These are phyloP conservation scores for Clitoria ternatea DNA, from an alignment of 306 rosid species.

Conservation along the genomic window DNA sequence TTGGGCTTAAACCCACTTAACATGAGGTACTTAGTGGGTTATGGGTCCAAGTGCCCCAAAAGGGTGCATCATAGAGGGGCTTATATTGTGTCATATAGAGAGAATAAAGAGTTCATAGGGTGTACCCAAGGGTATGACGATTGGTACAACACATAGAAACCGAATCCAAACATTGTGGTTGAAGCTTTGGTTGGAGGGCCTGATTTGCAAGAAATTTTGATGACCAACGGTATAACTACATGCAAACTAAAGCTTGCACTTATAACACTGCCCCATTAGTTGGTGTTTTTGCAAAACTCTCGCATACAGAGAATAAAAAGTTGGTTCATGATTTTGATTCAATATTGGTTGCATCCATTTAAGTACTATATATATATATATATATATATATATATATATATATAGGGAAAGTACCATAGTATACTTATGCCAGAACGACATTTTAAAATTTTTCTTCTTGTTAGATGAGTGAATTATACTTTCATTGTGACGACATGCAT, in stretches of 20 bases:
- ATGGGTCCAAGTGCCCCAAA: constrained; percentile 53
- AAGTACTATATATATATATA: background rate
- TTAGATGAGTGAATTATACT: background rate
- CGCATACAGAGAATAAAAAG: constrained; percentile 30
- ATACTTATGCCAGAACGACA: background rate
- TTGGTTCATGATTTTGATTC: constrained; percentile 27
- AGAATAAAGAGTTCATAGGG: constrained; percentile 75
- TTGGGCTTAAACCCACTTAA: constrained; percentile 65
- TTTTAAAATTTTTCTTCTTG: background rate
- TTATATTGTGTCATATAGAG: constrained; percentile 61
- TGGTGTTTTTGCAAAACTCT: constrained; percentile 68
- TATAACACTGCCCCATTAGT: constrained; percentile 83
- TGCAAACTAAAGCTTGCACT: constrained; percentile 96
- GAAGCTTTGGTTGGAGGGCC: constrained; percentile 95
- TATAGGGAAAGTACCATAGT: constrained; percentile 3
- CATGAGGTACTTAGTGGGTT: constrained; percentile 83
- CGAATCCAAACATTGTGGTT: constrained; percentile 63
- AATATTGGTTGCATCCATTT: constrained; percentile 44
- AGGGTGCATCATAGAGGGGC: constrained; percentile 84
- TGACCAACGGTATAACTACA: constrained; percentile 58
- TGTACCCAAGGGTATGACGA: constrained; percentile 87
- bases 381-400: too few relatives aligned
- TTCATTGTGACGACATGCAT: too few relatives aligned
- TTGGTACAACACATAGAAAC: constrained; percentile 52
- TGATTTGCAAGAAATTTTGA: constrained; percentile 52